Base-by-base conservation (phyloP, 805 yeast genomes). In the Teunomyces funiuensis region DNA sequence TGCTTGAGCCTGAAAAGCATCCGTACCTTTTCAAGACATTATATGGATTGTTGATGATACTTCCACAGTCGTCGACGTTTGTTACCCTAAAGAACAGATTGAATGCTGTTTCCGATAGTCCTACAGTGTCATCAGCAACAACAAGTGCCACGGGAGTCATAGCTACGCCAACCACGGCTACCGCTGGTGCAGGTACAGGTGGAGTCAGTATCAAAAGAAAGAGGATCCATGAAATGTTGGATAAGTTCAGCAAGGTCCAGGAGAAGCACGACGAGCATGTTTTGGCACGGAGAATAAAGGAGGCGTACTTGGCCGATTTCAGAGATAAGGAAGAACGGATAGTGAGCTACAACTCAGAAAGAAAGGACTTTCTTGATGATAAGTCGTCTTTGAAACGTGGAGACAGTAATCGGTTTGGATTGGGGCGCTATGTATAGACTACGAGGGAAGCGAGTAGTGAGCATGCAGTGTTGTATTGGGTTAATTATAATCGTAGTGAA, bases 61-160 rank as follows among this genome's bases (percentile, higher is more conserved):
- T 93, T 37, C 99, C 99, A 0, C 99, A 93, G 59, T 88, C 97
- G 0, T 77, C 87, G 9, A 96, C 98, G 0, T 93, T 88, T 58
- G 80, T 77, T n/a, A 80, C 86, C 0, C 71, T 93, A 49, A 84
- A 84, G 49, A 86, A 83, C 53, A 73, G 99, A 45, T 70, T 93
- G 38, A 77, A 77, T 37, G 71, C 86, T 27, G 76, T 85, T 18
- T 68, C 77, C 5, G 68, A 73, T n/a, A 23, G 28, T n/a, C 37
- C 37, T 9, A 19, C 16, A 2, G 59, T 68, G 6, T 54, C 49
- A 20, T 57, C 43, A 9, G 34, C 53, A 10, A 43, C 33, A 5
- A 17, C 43, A 9, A 36, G 40, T 6, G 31, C 52, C 16, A 13
- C 45, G 10, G 18, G 51, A 17, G 17, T 41, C 8, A 37, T 41